Percentiles rank a stretch among this genome's conserved stretches.
phyloP scores from a whole-genome alignment of 345 rosid genomes.

The Anastatica hierochuntica region DNA sequence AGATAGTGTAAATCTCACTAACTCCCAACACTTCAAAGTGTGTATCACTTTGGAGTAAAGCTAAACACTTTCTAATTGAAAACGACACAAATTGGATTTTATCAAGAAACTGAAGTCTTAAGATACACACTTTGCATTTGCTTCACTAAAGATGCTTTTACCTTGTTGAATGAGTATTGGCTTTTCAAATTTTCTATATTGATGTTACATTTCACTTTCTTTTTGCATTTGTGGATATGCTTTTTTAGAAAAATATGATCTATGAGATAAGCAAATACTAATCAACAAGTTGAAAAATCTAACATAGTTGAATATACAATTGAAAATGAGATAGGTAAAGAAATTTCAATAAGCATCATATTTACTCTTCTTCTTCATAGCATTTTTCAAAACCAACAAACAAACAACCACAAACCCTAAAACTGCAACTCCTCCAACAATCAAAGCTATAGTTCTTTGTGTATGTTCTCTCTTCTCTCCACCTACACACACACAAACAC shows the following conservation, averaged over 20 bases:
- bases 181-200: neutral
- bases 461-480: slow-evolving; percentile 41
- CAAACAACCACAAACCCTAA: slow-evolving; percentile 51
- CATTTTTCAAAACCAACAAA: slow-evolving; percentile 46
- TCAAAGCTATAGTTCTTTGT: slow-evolving; percentile 72
- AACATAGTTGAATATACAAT: no score
- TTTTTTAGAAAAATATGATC: neutral
- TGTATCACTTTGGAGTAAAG: neutral
- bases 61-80: slow-evolving; percentile 3
- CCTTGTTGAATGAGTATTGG: no score
- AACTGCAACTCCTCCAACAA: slow-evolving; percentile 73
- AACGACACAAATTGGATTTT: neutral
- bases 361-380: slow-evolving; percentile 48
- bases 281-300: no score
- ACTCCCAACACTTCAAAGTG: slow-evolving; percentile 7
- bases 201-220: neutral
- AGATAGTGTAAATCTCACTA: neutral
- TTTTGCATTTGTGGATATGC: neutral
- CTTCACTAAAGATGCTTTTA: slow-evolving; percentile 1
- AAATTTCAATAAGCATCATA: slow-evolving; percentile 17
- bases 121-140: neutral
- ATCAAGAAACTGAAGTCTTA: neutral
- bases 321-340: neutral
- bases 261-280: no score
- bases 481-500: slow-evolving; percentile 15